Conservation (phyloP, 805 yeast species). For the Suhomyces xylopsoci region DNA sequence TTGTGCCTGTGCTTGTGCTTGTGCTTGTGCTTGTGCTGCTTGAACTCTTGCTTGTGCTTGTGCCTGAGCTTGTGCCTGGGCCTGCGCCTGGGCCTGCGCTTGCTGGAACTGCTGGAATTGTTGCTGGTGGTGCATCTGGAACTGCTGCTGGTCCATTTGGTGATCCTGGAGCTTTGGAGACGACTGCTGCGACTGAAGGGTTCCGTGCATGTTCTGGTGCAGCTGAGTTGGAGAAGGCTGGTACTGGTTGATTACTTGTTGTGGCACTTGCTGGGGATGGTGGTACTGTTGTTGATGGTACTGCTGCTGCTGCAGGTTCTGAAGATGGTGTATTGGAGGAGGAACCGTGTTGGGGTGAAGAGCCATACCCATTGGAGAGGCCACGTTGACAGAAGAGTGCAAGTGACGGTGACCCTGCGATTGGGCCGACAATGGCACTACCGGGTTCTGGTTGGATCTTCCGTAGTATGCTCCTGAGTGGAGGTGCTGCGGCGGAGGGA, state of each 20-base stretch:
- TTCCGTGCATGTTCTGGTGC: slow-evolving; percentile 8
- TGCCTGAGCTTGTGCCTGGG: slow-evolving; percentile 8
- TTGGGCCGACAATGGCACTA: neutral
- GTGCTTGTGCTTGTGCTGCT: slow-evolving; percentile 13
- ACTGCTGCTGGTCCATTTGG: slow-evolving; percentile 10
- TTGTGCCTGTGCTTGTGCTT: slow-evolving; percentile 5
- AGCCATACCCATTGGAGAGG: slow-evolving; percentile 1
- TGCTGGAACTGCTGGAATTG: slow-evolving; percentile 10
- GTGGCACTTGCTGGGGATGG: slow-evolving; percentile 4
- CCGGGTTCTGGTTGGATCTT: slow-evolving; percentile 3
- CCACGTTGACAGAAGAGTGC: neutral
- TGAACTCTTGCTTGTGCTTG: slow-evolving; percentile 19
- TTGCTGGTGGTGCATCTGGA: slow-evolving; percentile 7
- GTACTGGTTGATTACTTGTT: slow-evolving; percentile 13
- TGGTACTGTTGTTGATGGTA: slow-evolving; percentile 17
- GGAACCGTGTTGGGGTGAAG: slow-evolving; percentile 1
- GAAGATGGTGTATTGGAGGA: slow-evolving; percentile 9
- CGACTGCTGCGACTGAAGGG: slow-evolving; percentile 11
- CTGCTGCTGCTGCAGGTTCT: slow-evolving; percentile 13
- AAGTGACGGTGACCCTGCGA: neutral
- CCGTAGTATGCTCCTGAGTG: slow-evolving; percentile 3
- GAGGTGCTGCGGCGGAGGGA: slow-evolving; percentile 5
- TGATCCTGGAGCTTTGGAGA: slow-evolving; percentile 12
- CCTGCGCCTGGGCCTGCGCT: slow-evolving; percentile 15
- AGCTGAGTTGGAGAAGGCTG: slow-evolving; percentile 14